Percentiles rank a stretch among this genome's conserved stretches.
Conservation (phyloP, 371 early-diverging fungal genomes). For the Mucor circinelloides region DNA sequence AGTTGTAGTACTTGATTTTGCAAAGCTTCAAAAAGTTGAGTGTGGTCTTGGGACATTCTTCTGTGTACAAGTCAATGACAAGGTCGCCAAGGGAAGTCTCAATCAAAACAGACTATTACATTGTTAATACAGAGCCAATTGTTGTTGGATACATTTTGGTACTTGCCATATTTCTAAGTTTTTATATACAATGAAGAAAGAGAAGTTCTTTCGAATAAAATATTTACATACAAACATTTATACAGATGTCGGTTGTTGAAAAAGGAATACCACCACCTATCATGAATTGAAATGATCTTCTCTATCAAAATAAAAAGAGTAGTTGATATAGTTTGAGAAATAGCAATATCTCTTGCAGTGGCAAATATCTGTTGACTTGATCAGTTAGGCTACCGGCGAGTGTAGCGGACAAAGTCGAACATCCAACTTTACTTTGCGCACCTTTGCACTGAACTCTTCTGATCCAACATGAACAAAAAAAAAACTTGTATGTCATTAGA, state of each 20-base stretch:
- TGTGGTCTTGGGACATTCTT: slow-evolving; percentile 76
- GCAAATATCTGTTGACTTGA: too few species aligned
- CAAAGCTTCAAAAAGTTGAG: slow-evolving; percentile 94
- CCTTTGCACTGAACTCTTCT: too few species aligned
- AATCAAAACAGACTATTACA: slow-evolving; percentile 65
- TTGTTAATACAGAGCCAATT: neutral
- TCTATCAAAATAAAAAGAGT: too few species aligned
- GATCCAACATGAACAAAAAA: too few species aligned
- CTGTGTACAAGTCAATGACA: slow-evolving; percentile 88
- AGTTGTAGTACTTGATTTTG: slow-evolving; percentile 95
- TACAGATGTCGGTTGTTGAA: neutral
- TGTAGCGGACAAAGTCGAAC: too few species aligned
- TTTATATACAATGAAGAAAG: neutral
- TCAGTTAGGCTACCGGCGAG: too few species aligned
- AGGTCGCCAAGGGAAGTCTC: slow-evolving; percentile 95
- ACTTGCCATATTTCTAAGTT: neutral
- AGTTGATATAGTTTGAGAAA: too few species aligned
- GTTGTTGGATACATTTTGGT: neutral
- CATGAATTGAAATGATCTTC: too few species aligned
- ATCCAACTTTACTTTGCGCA: too few species aligned
- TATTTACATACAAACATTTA: neutral
- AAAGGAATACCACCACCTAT: neutral
- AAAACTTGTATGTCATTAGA: too few species aligned
- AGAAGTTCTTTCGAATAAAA: neutral
- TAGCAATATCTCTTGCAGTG: too few species aligned